These are phyloP conservation scores for Neckera pumila DNA, from an alignment of 225 moss, liverwort and hornwort species.

Conservation along the genomic window DNA sequence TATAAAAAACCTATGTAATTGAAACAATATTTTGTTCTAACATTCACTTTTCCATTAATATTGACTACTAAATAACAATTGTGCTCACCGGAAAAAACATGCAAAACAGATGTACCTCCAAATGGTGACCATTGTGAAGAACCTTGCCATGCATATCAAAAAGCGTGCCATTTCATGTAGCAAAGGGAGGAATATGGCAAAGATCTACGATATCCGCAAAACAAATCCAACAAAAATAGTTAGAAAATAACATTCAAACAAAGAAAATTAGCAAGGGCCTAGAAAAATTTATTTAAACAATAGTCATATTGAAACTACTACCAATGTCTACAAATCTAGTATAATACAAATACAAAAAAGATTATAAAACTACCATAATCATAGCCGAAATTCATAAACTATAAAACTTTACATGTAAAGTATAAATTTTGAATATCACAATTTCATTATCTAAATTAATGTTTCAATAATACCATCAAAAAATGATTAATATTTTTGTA, in stretches of 20 bases:
- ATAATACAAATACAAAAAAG: neutral
- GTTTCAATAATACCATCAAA: neutral
- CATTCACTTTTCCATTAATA: rapidly evolving
- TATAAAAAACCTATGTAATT: neutral
- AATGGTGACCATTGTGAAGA: neutral
- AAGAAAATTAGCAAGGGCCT: neutral
- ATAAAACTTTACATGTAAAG: neutral
- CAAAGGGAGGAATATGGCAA: too few species aligned
- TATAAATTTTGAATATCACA: neutral
- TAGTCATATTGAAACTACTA: neutral
- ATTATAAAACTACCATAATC: neutral
- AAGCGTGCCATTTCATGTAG: too few species aligned
- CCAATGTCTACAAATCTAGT: neutral
- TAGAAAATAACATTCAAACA: neutral
- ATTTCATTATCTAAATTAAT: neutral
- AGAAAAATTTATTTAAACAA: neutral
- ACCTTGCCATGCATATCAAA: neutral
- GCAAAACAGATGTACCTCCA: neutral
- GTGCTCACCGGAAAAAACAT: neutral
- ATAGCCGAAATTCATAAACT: neutral
- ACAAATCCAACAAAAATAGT: neutral
- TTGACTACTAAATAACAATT: rapidly evolving
- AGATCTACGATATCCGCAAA: too few species aligned
- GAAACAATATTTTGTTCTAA: neutral
- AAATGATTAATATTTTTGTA: neutral